Evolutionary conservation across 2,329 filamentous ascomycete species (phyloP), one percentile per base, ranked within the genome.

Genomic region (Pyricularia grisea): DNA sequence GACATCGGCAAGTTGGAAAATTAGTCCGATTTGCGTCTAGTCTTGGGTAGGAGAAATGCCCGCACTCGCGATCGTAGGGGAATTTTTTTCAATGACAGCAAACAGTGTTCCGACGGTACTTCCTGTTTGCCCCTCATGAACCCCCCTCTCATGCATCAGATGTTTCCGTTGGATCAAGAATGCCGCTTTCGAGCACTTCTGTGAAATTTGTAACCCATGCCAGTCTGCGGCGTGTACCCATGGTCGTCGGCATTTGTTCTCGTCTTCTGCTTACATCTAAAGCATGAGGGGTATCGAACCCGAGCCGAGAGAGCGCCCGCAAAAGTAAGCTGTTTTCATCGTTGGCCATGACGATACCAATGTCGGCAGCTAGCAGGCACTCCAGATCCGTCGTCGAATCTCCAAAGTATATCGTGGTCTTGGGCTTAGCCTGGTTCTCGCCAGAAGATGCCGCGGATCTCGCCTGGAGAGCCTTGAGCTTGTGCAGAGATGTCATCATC

Each of bases 381-480:
- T 83, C 81, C 69, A 88, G 75, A 73, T 88, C 86, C 1, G 85
- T 87, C 1, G 80, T 80, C 31, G 85, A 87, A 74, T 88, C 86
- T 9, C 86, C 86, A 74, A 87, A 82, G 76, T 88, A 88, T n/a
- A 85, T 74, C n/a, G 78, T 74, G 6, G 70, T 74, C 73, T 69
- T 72, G 36, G n/a, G 17, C 12, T 69, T 65, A 36, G 30, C 27
- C 9, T 42, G 17, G 6, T 17, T 31, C 7, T 67, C 23, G 12
- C 67, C 58, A n/a, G 63, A 28, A 1, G 73, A 70, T 63, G 81
- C 71, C 7, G 75, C 72, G 1, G 14, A 27, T 17, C 67, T 42
- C 7, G 23, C 67, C n/a, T 74, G 68, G 70, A 85, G 73, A 2
- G 78, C 81, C 12, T 77, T 75, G 23, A 81, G 72, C 76, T 87